Percentiles rank a stretch among this genome's conserved stretches.
Conservation (phyloP, 768 basidiomycete species). For the Filobasidium floriforme region DNA sequence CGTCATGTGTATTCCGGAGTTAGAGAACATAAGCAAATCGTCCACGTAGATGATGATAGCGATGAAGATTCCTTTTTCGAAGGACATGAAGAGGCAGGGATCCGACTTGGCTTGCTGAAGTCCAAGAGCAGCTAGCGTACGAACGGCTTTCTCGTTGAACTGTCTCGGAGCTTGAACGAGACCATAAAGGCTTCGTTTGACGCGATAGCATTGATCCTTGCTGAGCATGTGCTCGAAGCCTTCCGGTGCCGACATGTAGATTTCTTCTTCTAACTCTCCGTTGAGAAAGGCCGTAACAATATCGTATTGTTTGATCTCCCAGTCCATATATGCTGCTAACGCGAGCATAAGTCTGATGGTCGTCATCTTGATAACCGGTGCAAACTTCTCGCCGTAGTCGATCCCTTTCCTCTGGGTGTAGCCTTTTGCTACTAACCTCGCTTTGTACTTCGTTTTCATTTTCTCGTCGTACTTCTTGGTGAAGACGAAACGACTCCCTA, state of each 20-base stretch:
- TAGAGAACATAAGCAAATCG: no score
- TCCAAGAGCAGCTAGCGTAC: background rate
- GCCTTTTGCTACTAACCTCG: constrained; percentile 49
- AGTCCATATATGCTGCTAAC: constrained; percentile 12
- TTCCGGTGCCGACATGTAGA: constrained; percentile 47
- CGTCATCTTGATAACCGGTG: constrained; percentile 25
- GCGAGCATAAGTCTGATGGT: constrained; percentile 24
- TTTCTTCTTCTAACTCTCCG: constrained; percentile 30
- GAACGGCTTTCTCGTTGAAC: constrained; percentile 17
- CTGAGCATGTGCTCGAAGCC: background rate
- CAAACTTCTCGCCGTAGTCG: constrained; percentile 49
- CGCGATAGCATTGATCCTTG: constrained; percentile 6
- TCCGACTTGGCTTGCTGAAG: background rate
- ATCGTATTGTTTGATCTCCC: constrained; percentile 29
- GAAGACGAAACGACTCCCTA: constrained; percentile 49
- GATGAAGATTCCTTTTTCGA: background rate
- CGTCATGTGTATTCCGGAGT: no score
- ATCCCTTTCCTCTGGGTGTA: constrained; percentile 48
- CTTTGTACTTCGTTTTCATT: constrained; percentile 44
- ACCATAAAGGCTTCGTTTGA: constrained; percentile 20
- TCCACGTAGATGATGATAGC: constrained; percentile 22
- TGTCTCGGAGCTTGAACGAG: constrained; percentile 22
- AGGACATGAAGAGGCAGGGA: background rate
- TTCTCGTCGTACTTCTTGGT: constrained; percentile 41
- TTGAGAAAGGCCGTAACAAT: constrained; percentile 31